Percentiles rank a stretch among this genome's conserved stretches.
These are phyloP conservation scores for Esteya vermicola DNA, from an alignment of 2,329 filamentous ascomycete genomes.

Conservation along the genomic window DNA sequence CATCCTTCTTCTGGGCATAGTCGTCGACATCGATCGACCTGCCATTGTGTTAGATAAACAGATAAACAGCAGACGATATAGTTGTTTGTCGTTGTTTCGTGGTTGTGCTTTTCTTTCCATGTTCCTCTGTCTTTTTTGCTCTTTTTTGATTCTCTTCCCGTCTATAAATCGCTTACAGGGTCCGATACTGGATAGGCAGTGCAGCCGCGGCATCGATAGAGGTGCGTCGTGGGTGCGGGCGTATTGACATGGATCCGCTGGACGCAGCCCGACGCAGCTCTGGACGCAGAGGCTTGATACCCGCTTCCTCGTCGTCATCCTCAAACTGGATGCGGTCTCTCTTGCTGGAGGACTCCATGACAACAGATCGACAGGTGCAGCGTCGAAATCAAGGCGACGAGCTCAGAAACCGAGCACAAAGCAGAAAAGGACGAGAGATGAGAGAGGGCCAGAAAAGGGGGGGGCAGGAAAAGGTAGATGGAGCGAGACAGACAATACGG, in stretches of 20 bases:
- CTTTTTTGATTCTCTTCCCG: no score
- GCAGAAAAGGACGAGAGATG: background rate
- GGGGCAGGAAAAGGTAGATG: background rate
- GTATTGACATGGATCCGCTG: slow-evolving; percentile 8
- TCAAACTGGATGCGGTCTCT: slow-evolving; percentile 5
- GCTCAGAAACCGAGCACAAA: background rate
- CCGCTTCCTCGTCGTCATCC: slow-evolving; percentile 4
- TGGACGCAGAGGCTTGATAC: background rate
- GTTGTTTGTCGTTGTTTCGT: no score
- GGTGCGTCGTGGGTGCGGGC: slow-evolving; percentile 13
- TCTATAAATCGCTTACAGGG: slow-evolving; percentile 35
- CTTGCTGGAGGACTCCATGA: background rate
- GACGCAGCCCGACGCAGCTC: slow-evolving; percentile 4
- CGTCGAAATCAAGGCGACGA: no score
- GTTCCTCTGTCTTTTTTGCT: no score
- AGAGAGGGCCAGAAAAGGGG: background rate
- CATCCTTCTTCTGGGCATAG: slow-evolving; percentile 27
- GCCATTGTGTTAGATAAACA: slow-evolving; percentile 4
- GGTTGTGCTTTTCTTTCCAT: no score
- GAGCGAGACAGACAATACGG: background rate
- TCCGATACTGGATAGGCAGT: slow-evolving; percentile 40
- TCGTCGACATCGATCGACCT: slow-evolving; percentile 43
- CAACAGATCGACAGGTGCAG: background rate
- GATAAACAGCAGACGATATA: background rate
- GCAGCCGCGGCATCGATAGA: slow-evolving; percentile 25